These are phyloP conservation scores for Aspergillus chevalieri DNA, from an alignment of 2,329 filamentous ascomycete species.

Conservation along the genomic window DNA sequence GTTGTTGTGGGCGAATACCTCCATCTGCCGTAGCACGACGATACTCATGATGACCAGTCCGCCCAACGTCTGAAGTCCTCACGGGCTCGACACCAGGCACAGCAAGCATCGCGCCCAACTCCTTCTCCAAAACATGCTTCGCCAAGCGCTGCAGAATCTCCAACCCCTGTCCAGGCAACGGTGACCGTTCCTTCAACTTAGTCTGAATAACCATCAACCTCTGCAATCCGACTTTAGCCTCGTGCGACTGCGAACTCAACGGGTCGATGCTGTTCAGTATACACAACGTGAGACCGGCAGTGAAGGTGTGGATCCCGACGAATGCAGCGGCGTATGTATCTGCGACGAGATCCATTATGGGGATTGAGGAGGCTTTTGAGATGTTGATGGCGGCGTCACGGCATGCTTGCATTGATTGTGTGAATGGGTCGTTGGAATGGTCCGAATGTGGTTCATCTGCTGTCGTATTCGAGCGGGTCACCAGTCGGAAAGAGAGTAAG, in stretches of 20 bases:
- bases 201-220: slow-evolving; percentile 14
- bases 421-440: slow-evolving; percentile 1
- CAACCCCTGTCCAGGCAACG: slow-evolving; percentile 14
- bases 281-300: slow-evolving; percentile 16
- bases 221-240: slow-evolving; percentile 15
- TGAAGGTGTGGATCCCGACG: slow-evolving; percentile 21
- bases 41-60: no score
- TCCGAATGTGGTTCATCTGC: not conserved
- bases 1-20: no score
- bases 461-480: not conserved
- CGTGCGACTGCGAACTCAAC: slow-evolving; percentile 8
- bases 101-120: slow-evolving; percentile 14
- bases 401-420: slow-evolving; percentile 9
- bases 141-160: slow-evolving; percentile 15
- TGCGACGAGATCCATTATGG: slow-evolving; percentile 12
- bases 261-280: slow-evolving; percentile 19
- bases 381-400: slow-evolving; percentile 16
- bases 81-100: not conserved
- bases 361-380: slow-evolving; percentile 4
- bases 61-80: no score
- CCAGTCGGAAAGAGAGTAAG: slow-evolving; percentile 16
- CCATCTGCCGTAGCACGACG: no score
- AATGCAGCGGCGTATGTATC: slow-evolving; percentile 21
- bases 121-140: slow-evolving; percentile 17
- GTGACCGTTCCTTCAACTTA: slow-evolving; percentile 11